Evolutionary conservation across 768 basidiomycete genomes (phyloP), one percentile per base, ranked within the genome.

Genomic region (Cystobasidium tubakii): DNA sequence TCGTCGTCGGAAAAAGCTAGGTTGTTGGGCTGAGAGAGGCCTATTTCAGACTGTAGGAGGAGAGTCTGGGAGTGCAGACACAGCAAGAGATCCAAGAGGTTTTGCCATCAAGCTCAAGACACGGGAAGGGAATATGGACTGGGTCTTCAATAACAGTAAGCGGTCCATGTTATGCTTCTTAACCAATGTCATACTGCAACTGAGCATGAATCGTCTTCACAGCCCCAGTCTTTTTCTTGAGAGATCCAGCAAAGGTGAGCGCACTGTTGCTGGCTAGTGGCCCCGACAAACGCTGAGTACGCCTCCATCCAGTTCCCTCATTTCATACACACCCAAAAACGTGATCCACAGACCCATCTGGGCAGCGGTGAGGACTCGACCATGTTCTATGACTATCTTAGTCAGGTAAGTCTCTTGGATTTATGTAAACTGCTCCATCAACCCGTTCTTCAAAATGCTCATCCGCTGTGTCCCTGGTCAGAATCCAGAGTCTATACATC

Each of bases 281-380:
- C 9, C 17, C 42, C 42, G 42, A 17, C 17, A n/a, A n/a, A 42
- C 42, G 42, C 42, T 42, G 42, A n/a, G n/a, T n/a, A n/a, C n/a
- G n/a, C n/a, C n/a, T n/a, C n/a, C n/a, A n/a, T n/a, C 15, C n/a
- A 50, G 80, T 83, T 84, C 80, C 82, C 83, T 4, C 78, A 81
- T 75, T 84, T 84, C 78, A 84, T 84, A 74, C 83, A 84, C 80
- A 84, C 83, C 33, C 83, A 83, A 78, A 84, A 82, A 79, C 77
- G 78, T 86, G 89, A 87, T 81, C 94, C 94, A 19, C 90, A 91
- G 80, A 94, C 92, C 9, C 90, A 97, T 82, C 82, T 94, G 77
- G 91, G 90, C 81, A 91, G 92, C 83, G 80, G 88, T 60, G 90
- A 93, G n/a, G 75, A 73, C 23, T 13, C 31, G 21, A 80, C 79